Evolutionary conservation across 2,329 filamentous ascomycete genomes (phyloP).

Genomic region (Aspergillus sp.): DNA sequence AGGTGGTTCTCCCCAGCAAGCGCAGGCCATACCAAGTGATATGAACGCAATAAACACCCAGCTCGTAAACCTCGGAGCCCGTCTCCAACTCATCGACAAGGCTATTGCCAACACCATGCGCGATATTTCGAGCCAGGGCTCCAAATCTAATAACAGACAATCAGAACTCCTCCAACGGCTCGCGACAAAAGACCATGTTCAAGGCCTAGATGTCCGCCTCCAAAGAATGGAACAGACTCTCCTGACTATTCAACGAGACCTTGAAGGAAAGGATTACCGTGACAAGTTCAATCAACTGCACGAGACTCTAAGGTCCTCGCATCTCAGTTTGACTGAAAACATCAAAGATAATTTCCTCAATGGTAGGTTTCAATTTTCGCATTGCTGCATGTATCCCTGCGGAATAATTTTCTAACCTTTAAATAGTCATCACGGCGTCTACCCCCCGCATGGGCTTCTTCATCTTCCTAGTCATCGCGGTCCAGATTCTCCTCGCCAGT

Average conservation of each 20-base stretch:
- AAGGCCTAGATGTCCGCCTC: conserved; percentile 47
- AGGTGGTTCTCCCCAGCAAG: conserved; percentile 7
- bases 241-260: conserved; percentile 52
- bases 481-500: conserved; percentile 69
- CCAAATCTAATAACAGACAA: conserved; percentile 54
- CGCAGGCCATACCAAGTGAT: conserved; percentile 38
- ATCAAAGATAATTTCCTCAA: conserved; percentile 51
- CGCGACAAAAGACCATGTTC: conserved; percentile 38
- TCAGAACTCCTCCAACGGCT: conserved; percentile 48
- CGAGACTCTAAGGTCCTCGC: conserved; percentile 53
- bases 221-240: conserved; percentile 55
- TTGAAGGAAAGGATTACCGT: conserved; percentile 59
- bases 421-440: conserved; percentile 52
- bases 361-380: conserved; percentile 42
- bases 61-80: conserved; percentile 81
- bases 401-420: neutral
- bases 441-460: conserved; percentile 60
- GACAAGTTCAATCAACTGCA: conserved; percentile 56
- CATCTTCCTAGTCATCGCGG: conserved; percentile 70
- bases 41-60: conserved; percentile 54
- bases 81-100: conserved; percentile 64
- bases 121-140: conserved; percentile 54
- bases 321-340: conserved; percentile 52
- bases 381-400: neutral
- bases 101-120: conserved; percentile 57